Evolutionary conservation across 768 basidiomycete species (phyloP).

Genomic region (Russula sp.): DNA sequence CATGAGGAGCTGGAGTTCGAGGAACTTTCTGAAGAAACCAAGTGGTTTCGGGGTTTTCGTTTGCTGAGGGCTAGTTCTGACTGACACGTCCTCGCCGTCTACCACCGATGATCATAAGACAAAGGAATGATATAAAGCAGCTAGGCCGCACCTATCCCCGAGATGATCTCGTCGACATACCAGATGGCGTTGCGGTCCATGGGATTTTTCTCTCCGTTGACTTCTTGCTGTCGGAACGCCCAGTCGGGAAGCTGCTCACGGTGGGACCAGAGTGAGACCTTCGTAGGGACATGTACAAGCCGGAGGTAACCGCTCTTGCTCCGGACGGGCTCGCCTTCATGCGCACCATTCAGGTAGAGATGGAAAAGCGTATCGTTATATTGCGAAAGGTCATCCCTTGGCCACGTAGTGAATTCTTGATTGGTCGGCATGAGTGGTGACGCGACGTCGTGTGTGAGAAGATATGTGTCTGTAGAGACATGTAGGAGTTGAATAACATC

Average conservation of each 20-base stretch:
- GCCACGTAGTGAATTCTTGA: slow-evolving; percentile 94
- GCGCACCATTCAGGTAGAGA: slow-evolving; percentile 61
- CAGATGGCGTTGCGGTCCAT: slow-evolving; percentile 77
- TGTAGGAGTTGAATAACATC: slow-evolving; percentile 89
- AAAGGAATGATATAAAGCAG: neutral
- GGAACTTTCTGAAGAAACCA: slow-evolving; percentile 93
- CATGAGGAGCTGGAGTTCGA: slow-evolving; percentile 91
- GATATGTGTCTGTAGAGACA: slow-evolving; percentile 69
- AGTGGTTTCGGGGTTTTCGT: slow-evolving; percentile 68
- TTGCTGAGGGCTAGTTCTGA: slow-evolving; percentile 44
- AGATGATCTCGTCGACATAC: slow-evolving; percentile 80
- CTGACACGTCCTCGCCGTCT: slow-evolving; percentile 50
- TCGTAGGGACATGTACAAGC: slow-evolving; percentile 81
- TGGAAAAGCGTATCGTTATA: slow-evolving; percentile 89
- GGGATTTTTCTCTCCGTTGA: slow-evolving; percentile 94
- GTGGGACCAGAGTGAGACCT: slow-evolving; percentile 93
- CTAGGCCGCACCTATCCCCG: slow-evolving; percentile 55
- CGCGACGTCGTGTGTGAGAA: slow-evolving; percentile 96
- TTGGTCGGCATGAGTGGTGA: slow-evolving; percentile 96
- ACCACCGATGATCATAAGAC: slow-evolving; percentile 5
- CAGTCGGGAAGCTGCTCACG: slow-evolving; percentile 82
- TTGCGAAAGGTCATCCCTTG: slow-evolving; percentile 66
- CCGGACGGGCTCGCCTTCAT: slow-evolving; percentile 80
- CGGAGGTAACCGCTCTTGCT: slow-evolving; percentile 92
- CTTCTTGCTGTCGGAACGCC: slow-evolving; percentile 95